Conservation (phyloP, 2,329 filamentous ascomycete genomes). For the Alternaria arbusti region DNA sequence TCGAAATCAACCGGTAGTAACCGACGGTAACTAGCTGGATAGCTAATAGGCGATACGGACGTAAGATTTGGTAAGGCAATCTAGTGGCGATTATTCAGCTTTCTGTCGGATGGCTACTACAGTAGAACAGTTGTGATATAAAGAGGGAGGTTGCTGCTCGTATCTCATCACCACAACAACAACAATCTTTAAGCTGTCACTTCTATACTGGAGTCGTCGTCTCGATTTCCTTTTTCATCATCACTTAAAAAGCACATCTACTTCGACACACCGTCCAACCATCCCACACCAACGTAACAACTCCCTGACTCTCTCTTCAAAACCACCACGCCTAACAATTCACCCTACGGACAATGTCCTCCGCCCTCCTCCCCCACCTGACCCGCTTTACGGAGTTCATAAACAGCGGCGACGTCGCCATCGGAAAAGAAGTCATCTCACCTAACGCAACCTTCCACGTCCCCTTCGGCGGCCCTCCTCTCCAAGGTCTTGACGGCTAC, state of each 20-base stretch:
- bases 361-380: not conserved
- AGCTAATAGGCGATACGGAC: not conserved
- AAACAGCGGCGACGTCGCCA: not conserved
- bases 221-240: too few relatives aligned
- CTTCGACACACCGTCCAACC: too few relatives aligned
- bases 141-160: not conserved
- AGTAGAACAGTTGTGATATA: not conserved
- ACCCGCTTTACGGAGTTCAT: not conserved
- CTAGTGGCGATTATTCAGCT: not conserved
- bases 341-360: not conserved
- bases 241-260: too few relatives aligned
- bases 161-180: too few relatives aligned
- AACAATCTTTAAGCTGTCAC: too few relatives aligned
- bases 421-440: not conserved
- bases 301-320: not conserved
- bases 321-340: not conserved
- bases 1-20: not conserved
- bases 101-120: not conserved
- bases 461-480: not conserved
- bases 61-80: not conserved
- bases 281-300: not conserved
- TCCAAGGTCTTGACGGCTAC: not conserved
- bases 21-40: not conserved
- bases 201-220: too few relatives aligned
- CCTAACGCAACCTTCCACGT: not conserved